Base-by-base conservation (phyloP, 192 early-diverging fungal genomes). In the Coemansia sp. region DNA sequence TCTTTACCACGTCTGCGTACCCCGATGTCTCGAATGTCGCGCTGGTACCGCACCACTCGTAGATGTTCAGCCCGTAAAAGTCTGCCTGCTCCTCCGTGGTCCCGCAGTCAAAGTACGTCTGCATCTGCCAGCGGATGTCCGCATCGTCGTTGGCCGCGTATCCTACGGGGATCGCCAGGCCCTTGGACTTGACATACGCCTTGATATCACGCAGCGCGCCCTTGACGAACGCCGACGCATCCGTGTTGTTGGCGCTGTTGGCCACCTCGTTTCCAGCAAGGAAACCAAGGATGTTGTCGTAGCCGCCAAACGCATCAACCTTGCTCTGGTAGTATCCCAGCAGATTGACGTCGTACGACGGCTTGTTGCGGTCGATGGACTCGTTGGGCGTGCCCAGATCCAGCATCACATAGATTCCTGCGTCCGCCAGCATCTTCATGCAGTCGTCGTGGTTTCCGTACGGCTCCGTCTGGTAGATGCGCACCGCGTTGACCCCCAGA, bases 251-350 rank as follows among this genome's bases (percentile, higher is more conserved):
- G 58, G 70, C 74, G 41, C 82, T 81, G 66, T 90, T 90, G 37
- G 89, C 80, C 7, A 88, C 90, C 72, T 93, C 90, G 72, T 93
- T 92, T 8, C 91, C 91, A 19, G 87, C 89, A 77, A 93, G 65
- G 68, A 91, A 93, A 0, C 73, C 90, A 37, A 91, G 64, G 12
- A 86, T 71, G 60, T 93, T 91, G 51, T 75, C 64, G 62, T 91
- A 93, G 41, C 83, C 76, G 65, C 79, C 63, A 59, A 92, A 93
- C 2, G 87, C 83, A 58, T 88, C 86, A n/a, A 92, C 86, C 43
- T 88, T 88, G 18, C 67, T 61, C 49, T 74, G 77, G 62, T 82
- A 87, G 62, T 86, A 83, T 55, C 77, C 85, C 62, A 86, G 86
- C 41, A 90, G 74, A 22, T 75, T 67, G 36, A 73, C 73, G 62